Percentiles rank a stretch among this genome's conserved stretches.
Evolutionary conservation across 176 grass and related monocot species (phyloP).

Genomic region (Phoenix roebelenii): DNA sequence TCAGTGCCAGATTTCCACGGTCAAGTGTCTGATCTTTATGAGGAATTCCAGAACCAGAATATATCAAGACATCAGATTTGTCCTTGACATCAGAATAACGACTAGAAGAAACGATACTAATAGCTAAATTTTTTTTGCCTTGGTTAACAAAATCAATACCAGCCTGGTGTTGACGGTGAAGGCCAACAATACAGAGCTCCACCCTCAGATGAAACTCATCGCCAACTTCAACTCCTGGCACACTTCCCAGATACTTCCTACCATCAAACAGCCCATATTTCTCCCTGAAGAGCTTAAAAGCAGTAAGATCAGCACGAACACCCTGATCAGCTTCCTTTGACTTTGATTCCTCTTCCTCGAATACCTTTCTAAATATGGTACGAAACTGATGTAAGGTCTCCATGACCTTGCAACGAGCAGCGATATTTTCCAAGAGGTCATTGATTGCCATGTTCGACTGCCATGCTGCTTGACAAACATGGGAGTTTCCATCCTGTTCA

Average conservation of each 20-base stretch:
- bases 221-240: conserved; percentile 58
- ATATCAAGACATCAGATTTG: conserved; percentile 59
- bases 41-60: conserved; percentile 37
- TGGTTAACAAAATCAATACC: conserved; percentile 53
- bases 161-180: conserved; percentile 41
- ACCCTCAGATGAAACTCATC: conserved; percentile 69
- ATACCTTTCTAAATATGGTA: conserved; percentile 45
- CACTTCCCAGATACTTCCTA: conserved; percentile 50
- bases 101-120: conserved; percentile 57
- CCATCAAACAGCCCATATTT: conserved; percentile 22
- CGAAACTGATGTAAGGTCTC: conserved; percentile 33
- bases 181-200: conserved; percentile 68
- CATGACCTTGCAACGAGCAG: conserved; percentile 32
- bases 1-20: conserved; percentile 49
- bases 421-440: not conserved
- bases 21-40: conserved; percentile 35
- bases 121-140: conserved; percentile 33
- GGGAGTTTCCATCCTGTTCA: no score
- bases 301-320: conserved; percentile 27
- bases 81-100: conserved; percentile 29
- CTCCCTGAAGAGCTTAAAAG: conserved; percentile 62
- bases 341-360: conserved; percentile 28
- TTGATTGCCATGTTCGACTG: conserved; percentile 19
- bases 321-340: conserved; percentile 8
- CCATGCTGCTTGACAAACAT: not conserved